phyloP scores from a whole-genome alignment of 2,329 filamentous ascomycete species.

The Colletotrichum kahawae region DNA sequence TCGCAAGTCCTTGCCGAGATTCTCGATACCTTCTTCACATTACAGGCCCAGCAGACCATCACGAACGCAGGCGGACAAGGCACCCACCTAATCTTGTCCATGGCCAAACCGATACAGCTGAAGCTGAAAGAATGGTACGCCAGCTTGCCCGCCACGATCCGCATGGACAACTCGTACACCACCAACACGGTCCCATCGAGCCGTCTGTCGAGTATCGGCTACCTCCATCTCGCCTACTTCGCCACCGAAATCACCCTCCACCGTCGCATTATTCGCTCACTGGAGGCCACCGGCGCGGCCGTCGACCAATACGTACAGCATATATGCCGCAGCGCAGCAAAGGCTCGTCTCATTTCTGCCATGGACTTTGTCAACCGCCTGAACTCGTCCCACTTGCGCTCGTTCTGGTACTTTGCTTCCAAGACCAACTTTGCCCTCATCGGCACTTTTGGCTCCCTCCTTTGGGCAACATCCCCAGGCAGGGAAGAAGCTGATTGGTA shows the following conservation, averaged over 20 bases:
- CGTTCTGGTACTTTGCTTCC: slow-evolving; percentile 91
- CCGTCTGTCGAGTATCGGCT: slow-evolving; percentile 69
- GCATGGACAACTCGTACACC: slow-evolving; percentile 67
- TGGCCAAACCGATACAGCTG: slow-evolving; percentile 82
- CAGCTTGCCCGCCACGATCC: slow-evolving; percentile 64
- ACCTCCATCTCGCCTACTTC: slow-evolving; percentile 90
- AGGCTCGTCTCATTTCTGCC: slow-evolving; percentile 90
- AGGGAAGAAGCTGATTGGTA: slow-evolving; percentile 94
- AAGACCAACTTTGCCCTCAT: slow-evolving; percentile 94
- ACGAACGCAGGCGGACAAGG: slow-evolving; percentile 70
- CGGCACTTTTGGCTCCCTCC: slow-evolving; percentile 87
- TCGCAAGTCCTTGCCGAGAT: slow-evolving; percentile 80
- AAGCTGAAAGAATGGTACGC: slow-evolving; percentile 85
- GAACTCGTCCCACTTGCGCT: slow-evolving; percentile 82
- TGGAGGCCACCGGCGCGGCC: slow-evolving; percentile 49
- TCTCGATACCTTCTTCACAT: slow-evolving; percentile 82
- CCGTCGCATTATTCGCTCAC: slow-evolving; percentile 84
- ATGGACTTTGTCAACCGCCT: slow-evolving; percentile 98
- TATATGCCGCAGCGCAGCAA: slow-evolving; percentile 92
- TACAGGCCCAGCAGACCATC: slow-evolving; percentile 75
- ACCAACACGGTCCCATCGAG: slow-evolving; percentile 42
- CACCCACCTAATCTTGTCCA: slow-evolving; percentile 73
- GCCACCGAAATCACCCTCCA: slow-evolving; percentile 94
- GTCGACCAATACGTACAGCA: slow-evolving; percentile 84
- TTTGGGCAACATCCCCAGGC: slow-evolving; percentile 88